phyloP scores from a whole-genome alignment of 768 basidiomycete species.

The Trametes cingulata region DNA sequence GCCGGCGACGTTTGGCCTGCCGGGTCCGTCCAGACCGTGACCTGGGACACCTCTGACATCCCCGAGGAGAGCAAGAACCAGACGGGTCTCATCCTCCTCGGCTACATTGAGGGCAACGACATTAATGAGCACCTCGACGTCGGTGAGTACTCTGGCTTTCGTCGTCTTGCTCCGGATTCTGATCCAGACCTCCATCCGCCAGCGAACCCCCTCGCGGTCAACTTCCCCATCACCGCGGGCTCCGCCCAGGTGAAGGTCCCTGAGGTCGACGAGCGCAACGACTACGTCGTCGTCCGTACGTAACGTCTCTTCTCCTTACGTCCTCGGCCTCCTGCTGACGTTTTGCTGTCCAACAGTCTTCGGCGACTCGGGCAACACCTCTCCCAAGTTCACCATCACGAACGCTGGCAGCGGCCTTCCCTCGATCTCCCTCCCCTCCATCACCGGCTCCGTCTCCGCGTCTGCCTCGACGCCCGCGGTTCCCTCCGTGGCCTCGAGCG shows the following conservation, averaged over 20 bases:
- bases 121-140: constrained; percentile 43
- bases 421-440: too few species aligned
- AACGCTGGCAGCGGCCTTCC: not conserved
- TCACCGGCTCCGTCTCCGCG: too few species aligned
- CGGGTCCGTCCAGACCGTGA: constrained; percentile 40
- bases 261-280: constrained; percentile 33
- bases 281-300: constrained; percentile 50
- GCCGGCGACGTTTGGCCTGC: constrained; percentile 37
- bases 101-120: constrained; percentile 35
- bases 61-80: constrained; percentile 37
- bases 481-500: too few species aligned
- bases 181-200: not conserved
- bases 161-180: too few species aligned
- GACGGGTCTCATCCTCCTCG: constrained; percentile 48
- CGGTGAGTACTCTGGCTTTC: constrained; percentile 37
- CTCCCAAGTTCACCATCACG: constrained; percentile 29
- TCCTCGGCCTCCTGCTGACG: not conserved
- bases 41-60: constrained; percentile 45
- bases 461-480: too few species aligned
- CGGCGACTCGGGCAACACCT: constrained; percentile 46
- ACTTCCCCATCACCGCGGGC: constrained; percentile 25
- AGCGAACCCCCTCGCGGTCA: constrained; percentile 47
- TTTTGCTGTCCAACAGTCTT: constrained; percentile 35
- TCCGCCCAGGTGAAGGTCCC: constrained; percentile 31
- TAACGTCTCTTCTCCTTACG: not conserved